These are phyloP conservation scores for Penicillium griseofulvum DNA, from an alignment of 2,329 filamentous ascomycete species.

Conservation along the genomic window DNA sequence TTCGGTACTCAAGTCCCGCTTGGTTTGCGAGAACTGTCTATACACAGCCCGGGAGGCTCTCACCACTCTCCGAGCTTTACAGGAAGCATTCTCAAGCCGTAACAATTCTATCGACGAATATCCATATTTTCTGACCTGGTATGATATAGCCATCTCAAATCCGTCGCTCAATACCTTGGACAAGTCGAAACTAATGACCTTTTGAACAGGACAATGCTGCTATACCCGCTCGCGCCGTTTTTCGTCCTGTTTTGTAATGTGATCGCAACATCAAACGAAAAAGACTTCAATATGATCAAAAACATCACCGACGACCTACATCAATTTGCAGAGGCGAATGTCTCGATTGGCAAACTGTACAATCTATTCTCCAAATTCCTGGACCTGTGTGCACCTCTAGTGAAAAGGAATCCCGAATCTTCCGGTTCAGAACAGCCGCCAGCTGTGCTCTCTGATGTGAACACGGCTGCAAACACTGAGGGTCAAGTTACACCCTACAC, in stretches of 20 bases:
- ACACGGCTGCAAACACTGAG: not conserved
- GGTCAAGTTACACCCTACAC: not conserved
- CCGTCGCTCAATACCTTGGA: not conserved
- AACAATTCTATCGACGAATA: slow-evolving; percentile 18
- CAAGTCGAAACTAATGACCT: not conserved
- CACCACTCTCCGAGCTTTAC: slow-evolving; percentile 18
- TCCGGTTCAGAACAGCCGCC: not conserved
- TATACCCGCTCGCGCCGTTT: slow-evolving; percentile 21
- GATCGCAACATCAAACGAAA: slow-evolving; percentile 22
- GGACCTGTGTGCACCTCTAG: slow-evolving; percentile 20
- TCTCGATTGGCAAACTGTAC: slow-evolving; percentile 21
- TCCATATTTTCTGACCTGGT: slow-evolving; percentile 25
- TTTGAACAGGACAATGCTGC: slow-evolving; percentile 21
- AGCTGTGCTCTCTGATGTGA: not conserved
- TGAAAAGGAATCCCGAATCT: slow-evolving; percentile 5
- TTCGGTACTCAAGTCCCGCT: slow-evolving; percentile 23
- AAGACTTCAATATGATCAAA: slow-evolving; percentile 24
- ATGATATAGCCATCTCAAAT: not conserved
- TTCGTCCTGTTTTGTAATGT: slow-evolving; percentile 26
- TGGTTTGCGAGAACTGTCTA: slow-evolving; percentile 24
- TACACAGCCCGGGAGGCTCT: slow-evolving; percentile 21
- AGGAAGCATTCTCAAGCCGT: slow-evolving; percentile 15
- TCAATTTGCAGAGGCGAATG: slow-evolving; percentile 22
- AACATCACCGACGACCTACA: slow-evolving; percentile 23
- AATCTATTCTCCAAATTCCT: slow-evolving; percentile 24